Conservation (phyloP, 352 stramenopile genomes). For the Labyrinthula sp. region DNA sequence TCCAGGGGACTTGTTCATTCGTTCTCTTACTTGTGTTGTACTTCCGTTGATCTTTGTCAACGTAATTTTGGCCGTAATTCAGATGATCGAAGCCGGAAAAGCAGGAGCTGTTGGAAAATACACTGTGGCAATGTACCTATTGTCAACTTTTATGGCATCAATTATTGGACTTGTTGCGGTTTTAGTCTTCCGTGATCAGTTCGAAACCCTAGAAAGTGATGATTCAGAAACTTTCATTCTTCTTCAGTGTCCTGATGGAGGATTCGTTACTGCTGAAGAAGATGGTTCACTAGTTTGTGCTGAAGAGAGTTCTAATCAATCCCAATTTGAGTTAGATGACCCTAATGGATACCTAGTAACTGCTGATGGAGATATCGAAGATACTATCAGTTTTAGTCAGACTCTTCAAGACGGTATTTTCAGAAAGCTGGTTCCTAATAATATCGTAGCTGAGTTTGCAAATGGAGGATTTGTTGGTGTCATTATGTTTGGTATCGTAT, state of each 20-base stretch:
- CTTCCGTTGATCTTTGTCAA: no score
- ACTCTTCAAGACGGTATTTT: not conserved
- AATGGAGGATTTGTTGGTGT: not conserved
- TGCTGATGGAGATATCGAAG: not conserved
- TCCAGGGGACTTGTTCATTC: not conserved
- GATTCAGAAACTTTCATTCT: no score
- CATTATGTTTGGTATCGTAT: not conserved
- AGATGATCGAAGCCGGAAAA: not conserved
- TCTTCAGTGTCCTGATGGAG: no score
- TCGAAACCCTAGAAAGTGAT: no score
- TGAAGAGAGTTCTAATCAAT: no score
- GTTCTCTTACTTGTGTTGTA: not conserved
- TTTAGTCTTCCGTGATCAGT: not conserved
- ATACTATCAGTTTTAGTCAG: not conserved
- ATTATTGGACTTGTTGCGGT: not conserved
- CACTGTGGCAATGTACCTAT: not conserved
- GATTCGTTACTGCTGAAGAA: no score
- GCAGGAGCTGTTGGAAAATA: not conserved
- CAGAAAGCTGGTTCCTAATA: not conserved
- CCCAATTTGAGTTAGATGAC: constrained; percentile 2
- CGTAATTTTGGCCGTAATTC: not conserved
- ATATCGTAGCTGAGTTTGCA: constrained; percentile 1
- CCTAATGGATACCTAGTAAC: not conserved
- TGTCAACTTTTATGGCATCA: not conserved
- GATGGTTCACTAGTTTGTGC: not conserved